Conservation (phyloP, 768 basidiomycete genomes). For the Polyporus arcularius region DNA sequence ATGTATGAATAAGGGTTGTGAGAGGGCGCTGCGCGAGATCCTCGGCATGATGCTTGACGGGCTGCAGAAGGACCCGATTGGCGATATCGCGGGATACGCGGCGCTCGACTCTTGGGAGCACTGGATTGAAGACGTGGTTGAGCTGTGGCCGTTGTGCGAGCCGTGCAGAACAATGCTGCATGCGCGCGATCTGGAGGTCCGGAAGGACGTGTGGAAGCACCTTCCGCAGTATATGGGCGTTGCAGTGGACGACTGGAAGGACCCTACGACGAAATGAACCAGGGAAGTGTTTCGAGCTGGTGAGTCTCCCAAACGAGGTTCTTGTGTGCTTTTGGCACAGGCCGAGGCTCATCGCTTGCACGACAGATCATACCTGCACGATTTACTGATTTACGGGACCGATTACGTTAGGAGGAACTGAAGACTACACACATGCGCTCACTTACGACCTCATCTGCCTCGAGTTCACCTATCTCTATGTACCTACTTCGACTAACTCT, state of each 20-base stretch:
- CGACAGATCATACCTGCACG: not conserved
- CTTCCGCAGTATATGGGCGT: conserved; percentile 21
- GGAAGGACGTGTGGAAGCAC: conserved; percentile 17
- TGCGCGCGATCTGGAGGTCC: conserved; percentile 16
- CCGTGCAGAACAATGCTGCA: conserved; percentile 17
- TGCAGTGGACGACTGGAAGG: conserved; percentile 20
- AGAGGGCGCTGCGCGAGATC: conserved; percentile 20
- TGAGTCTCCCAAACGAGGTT: not conserved
- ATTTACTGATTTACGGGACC: not conserved
- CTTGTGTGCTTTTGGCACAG: not conserved
- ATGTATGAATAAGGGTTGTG: conserved; percentile 17
- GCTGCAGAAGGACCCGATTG: conserved; percentile 21
- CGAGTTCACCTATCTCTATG: too few relatives aligned
- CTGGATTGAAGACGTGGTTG: conserved; percentile 23
- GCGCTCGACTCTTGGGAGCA: conserved; percentile 23
- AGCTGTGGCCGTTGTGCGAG: conserved; percentile 20
- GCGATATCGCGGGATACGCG: conserved; percentile 18
- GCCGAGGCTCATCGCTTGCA: not conserved
- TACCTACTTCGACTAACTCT: not conserved
- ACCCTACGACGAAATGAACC: conserved; percentile 4
- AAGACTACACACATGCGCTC: too few relatives aligned
- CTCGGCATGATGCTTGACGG: conserved; percentile 20
- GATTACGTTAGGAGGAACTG: not conserved
- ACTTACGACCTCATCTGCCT: too few relatives aligned
- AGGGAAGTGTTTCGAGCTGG: not conserved